A percentile compares a stretch with the other conserved stretches of the same genome.
Conservation (phyloP, 768 basidiomycete genomes). For the Terana coerulea region DNA sequence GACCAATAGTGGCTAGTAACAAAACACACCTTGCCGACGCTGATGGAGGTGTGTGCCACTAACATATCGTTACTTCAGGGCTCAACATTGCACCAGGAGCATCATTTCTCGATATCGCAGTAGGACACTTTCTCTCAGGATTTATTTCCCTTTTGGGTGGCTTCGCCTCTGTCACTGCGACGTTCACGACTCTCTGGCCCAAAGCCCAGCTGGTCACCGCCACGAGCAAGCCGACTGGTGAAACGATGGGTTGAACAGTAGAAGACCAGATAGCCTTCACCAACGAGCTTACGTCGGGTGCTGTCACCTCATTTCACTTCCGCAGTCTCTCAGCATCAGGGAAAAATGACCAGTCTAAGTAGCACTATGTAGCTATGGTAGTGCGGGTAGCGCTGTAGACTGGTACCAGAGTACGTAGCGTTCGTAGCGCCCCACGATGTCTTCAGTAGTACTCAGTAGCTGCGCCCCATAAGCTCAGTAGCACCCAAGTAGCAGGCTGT, state of each 20-base stretch:
- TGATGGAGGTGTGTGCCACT: no score
- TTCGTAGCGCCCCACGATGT: no score
- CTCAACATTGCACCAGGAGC: neutral
- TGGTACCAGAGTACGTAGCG: no score
- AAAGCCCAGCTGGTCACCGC: neutral
- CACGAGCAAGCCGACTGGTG: slow-evolving; percentile 4
- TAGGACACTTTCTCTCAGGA: neutral
- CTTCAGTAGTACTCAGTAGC: no score
- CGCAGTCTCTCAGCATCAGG: slow-evolving; percentile 4
- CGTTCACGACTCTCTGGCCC: neutral
- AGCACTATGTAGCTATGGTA: no score
- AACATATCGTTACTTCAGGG: no score
- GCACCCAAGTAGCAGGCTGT: no score
- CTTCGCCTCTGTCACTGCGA: neutral
- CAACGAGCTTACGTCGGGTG: neutral
- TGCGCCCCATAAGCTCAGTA: no score
- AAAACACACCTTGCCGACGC: neutral
- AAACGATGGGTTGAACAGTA: neutral
- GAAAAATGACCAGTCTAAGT: no score
- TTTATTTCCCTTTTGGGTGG: neutral
- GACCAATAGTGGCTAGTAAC: neutral
- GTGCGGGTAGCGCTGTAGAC: no score
- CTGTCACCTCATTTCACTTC: neutral
- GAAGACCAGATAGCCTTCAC: neutral
- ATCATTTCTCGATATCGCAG: neutral